Percentiles rank a stretch among this genome's conserved stretches.
Conservation (phyloP, 2,329 filamentous ascomycete species). For the Colletotrichum musae region DNA sequence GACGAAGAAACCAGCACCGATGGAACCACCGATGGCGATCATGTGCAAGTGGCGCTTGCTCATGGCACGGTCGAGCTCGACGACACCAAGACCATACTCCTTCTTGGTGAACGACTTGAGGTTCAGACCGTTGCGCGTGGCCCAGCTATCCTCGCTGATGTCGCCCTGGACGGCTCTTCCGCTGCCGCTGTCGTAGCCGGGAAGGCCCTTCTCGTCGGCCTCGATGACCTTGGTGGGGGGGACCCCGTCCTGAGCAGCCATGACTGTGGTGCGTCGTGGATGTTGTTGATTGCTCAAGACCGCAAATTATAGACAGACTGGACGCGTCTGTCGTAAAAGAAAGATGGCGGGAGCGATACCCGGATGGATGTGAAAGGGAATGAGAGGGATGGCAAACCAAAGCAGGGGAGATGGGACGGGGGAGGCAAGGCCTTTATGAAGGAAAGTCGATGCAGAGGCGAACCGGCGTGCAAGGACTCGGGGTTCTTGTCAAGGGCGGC, state of each 20-base stretch:
- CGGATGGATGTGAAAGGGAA: constrained; percentile 24
- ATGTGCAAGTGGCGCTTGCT: constrained; percentile 72
- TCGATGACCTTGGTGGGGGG: constrained; percentile 35
- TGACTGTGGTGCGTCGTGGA: constrained; percentile 5
- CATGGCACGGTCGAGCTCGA: constrained; percentile 62
- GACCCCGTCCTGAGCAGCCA: constrained; percentile 36
- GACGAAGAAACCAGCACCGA: constrained; percentile 75
- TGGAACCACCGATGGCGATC: constrained; percentile 74
- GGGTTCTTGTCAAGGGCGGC: constrained; percentile 36
- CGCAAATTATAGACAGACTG: constrained; percentile 13
- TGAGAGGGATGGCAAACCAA: constrained; percentile 19
- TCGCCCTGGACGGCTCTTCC: constrained; percentile 39
- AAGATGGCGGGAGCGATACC: constrained; percentile 29
- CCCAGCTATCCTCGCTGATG: constrained; percentile 49
- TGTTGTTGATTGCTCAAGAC: constrained; percentile 11
- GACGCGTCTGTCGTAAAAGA: constrained; percentile 12
- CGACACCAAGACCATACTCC: constrained; percentile 37
- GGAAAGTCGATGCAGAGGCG: constrained; percentile 15
- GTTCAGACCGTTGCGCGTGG: constrained; percentile 56
- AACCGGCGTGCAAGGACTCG: constrained; percentile 30
- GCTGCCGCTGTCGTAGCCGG: constrained; percentile 32
- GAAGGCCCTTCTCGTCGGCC: constrained; percentile 38
- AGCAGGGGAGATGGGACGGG: constrained; percentile 12
- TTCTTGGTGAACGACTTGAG: constrained; percentile 56
- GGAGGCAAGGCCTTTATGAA: constrained; percentile 35